Evolutionary conservation across 371 early-diverging fungal species (phyloP).

Genomic region (Haplosporangium sp.): DNA sequence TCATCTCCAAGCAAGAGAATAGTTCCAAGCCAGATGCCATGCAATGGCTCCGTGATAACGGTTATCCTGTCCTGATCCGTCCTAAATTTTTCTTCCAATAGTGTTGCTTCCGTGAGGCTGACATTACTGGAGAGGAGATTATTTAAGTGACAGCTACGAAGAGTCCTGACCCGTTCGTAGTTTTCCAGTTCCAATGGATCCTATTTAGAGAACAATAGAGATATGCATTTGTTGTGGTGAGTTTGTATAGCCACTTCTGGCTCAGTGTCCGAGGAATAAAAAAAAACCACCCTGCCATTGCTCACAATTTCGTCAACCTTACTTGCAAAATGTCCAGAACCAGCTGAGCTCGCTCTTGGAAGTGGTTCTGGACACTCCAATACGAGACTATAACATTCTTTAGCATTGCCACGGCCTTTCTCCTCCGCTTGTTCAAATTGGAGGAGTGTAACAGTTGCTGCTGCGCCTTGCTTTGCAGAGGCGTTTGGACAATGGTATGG

Average conservation of each 20-base stretch:
- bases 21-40: constrained; percentile 25
- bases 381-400: constrained; percentile 20
- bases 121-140: constrained; percentile 25
- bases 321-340: constrained; percentile 40
- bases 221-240: too few species aligned
- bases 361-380: constrained; percentile 31
- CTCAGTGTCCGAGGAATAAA: too few species aligned
- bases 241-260: background rate
- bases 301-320: background rate
- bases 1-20: constrained; percentile 12
- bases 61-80: constrained; percentile 35
- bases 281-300: too few species aligned
- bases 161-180: constrained; percentile 26
- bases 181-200: constrained; percentile 33
- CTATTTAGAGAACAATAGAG: constrained; percentile 6
- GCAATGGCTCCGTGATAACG: constrained; percentile 25
- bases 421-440: constrained; percentile 21
- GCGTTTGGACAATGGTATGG: too few species aligned
- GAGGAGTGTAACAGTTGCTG: constrained; percentile 3
- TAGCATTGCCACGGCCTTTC: constrained; percentile 27
- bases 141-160: constrained; percentile 40
- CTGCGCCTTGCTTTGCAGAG: constrained; percentile 1
- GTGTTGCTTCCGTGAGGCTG: constrained; percentile 6
- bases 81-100: constrained; percentile 14
- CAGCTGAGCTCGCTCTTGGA: constrained; percentile 41